A percentile compares a stretch with the other conserved stretches of the same genome.
Conservation (phyloP, 352 stramenopile genomes). For the Pelagophyceae sp. region DNA sequence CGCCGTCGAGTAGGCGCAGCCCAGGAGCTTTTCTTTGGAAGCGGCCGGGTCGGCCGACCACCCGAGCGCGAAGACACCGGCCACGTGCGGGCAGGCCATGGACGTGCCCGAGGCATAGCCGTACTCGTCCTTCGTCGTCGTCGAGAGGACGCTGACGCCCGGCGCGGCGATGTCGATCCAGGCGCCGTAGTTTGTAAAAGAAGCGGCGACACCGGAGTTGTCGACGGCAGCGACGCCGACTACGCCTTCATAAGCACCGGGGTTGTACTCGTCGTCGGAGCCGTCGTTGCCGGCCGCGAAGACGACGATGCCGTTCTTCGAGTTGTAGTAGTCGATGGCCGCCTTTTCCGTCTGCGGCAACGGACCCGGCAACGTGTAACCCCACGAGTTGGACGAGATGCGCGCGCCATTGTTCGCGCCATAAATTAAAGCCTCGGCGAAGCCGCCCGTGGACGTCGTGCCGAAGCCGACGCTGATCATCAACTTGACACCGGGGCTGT, state of each 20-base stretch:
- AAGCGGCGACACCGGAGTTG: not conserved
- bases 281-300: conserved; percentile 9
- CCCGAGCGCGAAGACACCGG: not conserved
- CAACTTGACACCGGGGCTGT: not conserved
- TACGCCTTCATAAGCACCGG: not conserved
- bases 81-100: conserved; percentile 17
- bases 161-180: conserved; percentile 7
- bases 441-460: not conserved
- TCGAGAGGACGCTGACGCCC: conserved; percentile 5
- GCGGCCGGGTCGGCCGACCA: not conserved
- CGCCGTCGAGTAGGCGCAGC: not conserved
- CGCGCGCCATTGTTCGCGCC: not conserved
- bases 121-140: not conserved
- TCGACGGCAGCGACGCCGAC: conserved; percentile 3
- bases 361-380: not conserved
- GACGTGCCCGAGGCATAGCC: not conserved
- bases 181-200: conserved; percentile 10
- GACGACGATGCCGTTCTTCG: not conserved
- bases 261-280: not conserved
- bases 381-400: conserved; percentile 11
- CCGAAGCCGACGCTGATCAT: conserved; percentile 3
- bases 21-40: not conserved
- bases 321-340: conserved; percentile 2
- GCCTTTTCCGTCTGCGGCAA: not conserved
- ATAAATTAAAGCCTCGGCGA: conserved; percentile 10